Evolutionary conservation across 352 stramenopile species (phyloP).

Genomic region (Globisporangium apiculatum): DNA sequence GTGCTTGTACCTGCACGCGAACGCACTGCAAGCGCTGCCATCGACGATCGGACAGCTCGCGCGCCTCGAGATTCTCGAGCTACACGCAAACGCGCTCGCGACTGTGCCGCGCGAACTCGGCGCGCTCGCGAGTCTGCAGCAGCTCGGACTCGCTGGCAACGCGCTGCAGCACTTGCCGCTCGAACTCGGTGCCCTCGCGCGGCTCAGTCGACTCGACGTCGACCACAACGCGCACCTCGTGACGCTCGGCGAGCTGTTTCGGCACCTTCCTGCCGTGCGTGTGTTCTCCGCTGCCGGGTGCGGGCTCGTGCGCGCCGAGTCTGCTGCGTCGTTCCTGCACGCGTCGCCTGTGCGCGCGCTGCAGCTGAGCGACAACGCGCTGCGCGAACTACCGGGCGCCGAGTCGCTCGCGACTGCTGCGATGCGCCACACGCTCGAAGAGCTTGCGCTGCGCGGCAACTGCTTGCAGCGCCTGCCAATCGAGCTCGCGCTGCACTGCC

Average conservation of each 20-base stretch:
- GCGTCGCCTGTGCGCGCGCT: slow-evolving; percentile 31
- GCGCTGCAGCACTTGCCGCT: slow-evolving; percentile 33
- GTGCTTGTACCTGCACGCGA: slow-evolving; percentile 34
- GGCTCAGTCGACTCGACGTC: slow-evolving; percentile 24
- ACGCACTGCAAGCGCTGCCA: slow-evolving; percentile 29
- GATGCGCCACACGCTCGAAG: slow-evolving; percentile 43
- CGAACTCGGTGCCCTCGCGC: slow-evolving; percentile 24
- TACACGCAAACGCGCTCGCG: slow-evolving; percentile 34
- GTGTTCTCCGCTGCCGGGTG: slow-evolving; percentile 30
- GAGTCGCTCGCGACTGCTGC: slow-evolving; percentile 17
- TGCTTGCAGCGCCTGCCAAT: slow-evolving; percentile 27
- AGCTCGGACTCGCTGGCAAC: slow-evolving; percentile 33
- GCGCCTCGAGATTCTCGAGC: slow-evolving; percentile 27
- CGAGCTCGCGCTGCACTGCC: slow-evolving; percentile 33
- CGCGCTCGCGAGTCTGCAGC: slow-evolving; percentile 29
- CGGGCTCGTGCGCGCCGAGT: slow-evolving; percentile 34
- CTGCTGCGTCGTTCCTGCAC: slow-evolving; percentile 29
- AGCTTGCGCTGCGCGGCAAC: slow-evolving; percentile 32
- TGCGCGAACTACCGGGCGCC: slow-evolving; percentile 33
- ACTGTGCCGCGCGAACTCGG: slow-evolving; percentile 35
- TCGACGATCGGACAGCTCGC: slow-evolving; percentile 31
- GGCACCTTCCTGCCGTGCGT: slow-evolving; percentile 20
- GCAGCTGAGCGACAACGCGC: slow-evolving; percentile 29
- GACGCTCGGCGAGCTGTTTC: slow-evolving; percentile 29
- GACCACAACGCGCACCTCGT: slow-evolving; percentile 35